Conservation (phyloP, 2,329 filamentous ascomycete genomes). For the Aspergillus ustus region DNA sequence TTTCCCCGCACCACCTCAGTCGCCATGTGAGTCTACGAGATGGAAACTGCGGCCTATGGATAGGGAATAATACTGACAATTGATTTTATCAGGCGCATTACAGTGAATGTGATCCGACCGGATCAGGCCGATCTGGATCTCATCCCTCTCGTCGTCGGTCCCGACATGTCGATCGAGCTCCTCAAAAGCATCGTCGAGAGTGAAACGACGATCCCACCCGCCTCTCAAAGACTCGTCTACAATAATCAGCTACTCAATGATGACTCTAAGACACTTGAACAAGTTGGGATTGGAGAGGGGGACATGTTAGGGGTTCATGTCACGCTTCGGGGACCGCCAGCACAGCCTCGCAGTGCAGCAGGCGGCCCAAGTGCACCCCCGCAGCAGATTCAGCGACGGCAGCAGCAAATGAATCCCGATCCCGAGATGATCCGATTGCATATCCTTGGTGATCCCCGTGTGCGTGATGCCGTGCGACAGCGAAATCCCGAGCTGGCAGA, state of each 20-base stretch:
- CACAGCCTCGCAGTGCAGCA: constrained; percentile 34
- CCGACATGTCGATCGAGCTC: constrained; percentile 80
- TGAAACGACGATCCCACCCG: constrained; percentile 74
- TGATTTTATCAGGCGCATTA: constrained; percentile 72
- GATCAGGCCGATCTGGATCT: constrained; percentile 74
- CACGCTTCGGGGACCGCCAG: constrained; percentile 36
- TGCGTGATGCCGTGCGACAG: constrained; percentile 71
- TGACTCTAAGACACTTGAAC: constrained; percentile 78
- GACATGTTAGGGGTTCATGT: constrained; percentile 93
- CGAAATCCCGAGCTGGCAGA: constrained; percentile 77
- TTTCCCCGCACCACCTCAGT: constrained; percentile 25
- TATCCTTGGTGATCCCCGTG: constrained; percentile 75
- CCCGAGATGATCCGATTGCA: constrained; percentile 82
- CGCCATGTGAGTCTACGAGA: constrained; percentile 28
- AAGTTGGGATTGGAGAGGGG: constrained; percentile 80
- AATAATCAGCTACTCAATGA: constrained; percentile 82
- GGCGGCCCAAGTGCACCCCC: constrained; percentile 35
- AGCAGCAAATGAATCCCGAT: constrained; percentile 55
- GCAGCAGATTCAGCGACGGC: constrained; percentile 35
- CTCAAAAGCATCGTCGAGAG: constrained; percentile 87
- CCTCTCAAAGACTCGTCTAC: constrained; percentile 83
- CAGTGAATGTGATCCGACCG: constrained; percentile 79
- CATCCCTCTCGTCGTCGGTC: constrained; percentile 78
- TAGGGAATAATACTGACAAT: constrained; percentile 2
- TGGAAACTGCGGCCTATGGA: neutral